Evolutionary conservation across 176 grass and related monocot genomes (phyloP).

Genomic region (Aegilops bicornis): DNA sequence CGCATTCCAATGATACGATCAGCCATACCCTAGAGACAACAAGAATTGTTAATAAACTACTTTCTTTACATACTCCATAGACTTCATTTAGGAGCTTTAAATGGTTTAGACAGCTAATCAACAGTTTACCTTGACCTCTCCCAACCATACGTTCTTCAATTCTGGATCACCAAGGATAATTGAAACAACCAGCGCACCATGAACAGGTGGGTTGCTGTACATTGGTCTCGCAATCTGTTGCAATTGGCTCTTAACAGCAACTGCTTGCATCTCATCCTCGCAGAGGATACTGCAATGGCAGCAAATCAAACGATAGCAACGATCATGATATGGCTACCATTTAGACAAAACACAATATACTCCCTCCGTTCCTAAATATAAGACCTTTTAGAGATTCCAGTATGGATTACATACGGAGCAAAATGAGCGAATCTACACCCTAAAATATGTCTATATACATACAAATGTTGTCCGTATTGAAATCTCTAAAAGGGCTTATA

Average conservation of each 20-base stretch:
- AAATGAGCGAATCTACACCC: no score
- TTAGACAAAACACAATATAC: neutral
- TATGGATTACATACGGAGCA: no score
- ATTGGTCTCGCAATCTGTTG: constrained; percentile 95
- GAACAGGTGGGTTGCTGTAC: constrained; percentile 97
- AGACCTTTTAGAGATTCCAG: no score
- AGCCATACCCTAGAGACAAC: constrained; percentile 75
- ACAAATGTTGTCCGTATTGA: no score
- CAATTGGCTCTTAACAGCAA: constrained; percentile 93
- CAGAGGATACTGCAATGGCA: constrained; percentile 73
- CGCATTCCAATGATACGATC: constrained; percentile 95
- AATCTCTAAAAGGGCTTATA: no score
- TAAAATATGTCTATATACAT: no score
- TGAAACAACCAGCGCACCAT: constrained; percentile 87
- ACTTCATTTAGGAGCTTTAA: constrained; percentile 3
- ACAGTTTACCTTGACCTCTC: constrained; percentile 86
- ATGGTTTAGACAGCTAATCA: neutral
- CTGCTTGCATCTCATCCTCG: constrained; percentile 89
- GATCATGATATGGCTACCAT: neutral
- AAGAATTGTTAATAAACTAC: neutral
- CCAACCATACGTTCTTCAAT: constrained; percentile 83
- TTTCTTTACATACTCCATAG: constrained; percentile 1
- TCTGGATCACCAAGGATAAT: constrained; percentile 88
- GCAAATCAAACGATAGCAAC: neutral
- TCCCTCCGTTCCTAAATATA: no score